A percentile compares a stretch with the other conserved stretches of the same genome.
These are phyloP conservation scores for Hyaloperonospora brassicae DNA, from an alignment of 352 stramenopile genomes.

Conservation along the genomic window DNA sequence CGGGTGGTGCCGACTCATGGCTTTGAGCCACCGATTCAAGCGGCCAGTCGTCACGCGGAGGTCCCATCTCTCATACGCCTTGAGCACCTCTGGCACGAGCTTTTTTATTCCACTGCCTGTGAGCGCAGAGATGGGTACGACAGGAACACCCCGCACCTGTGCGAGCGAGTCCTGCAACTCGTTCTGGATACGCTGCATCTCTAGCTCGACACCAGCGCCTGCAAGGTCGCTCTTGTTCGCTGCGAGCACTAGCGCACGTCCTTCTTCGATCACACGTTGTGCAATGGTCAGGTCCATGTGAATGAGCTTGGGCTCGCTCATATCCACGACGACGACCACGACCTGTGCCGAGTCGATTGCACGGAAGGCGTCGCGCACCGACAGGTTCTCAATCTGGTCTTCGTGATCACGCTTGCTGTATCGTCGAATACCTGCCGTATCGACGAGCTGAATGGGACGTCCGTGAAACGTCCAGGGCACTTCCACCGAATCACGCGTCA, in stretches of 20 bases:
- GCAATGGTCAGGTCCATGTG: slow-evolving; percentile 84
- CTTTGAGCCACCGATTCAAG: slow-evolving; percentile 78
- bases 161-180: slow-evolving; percentile 64
- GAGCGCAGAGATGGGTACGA: slow-evolving; percentile 73
- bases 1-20: slow-evolving; percentile 76
- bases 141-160: slow-evolving; percentile 66
- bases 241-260: slow-evolving; percentile 58
- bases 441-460: slow-evolving; percentile 67
- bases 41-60: slow-evolving; percentile 66
- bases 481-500: slow-evolving; percentile 77
- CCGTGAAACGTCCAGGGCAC: slow-evolving; percentile 71
- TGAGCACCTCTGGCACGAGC: slow-evolving; percentile 72
- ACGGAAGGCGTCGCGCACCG: slow-evolving; percentile 71
- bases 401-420: slow-evolving; percentile 80
- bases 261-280: slow-evolving; percentile 72
- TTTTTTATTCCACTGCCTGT: slow-evolving; percentile 72
- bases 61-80: slow-evolving; percentile 77
- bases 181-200: slow-evolving; percentile 60
- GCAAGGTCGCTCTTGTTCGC: slow-evolving; percentile 76
- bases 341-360: slow-evolving; percentile 76
- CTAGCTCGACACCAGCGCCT: slow-evolving; percentile 36
- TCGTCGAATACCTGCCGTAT: slow-evolving; percentile 74
- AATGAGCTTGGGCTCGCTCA: slow-evolving; percentile 75
- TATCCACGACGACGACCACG: slow-evolving; percentile 75
- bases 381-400: slow-evolving; percentile 82